These are phyloP conservation scores for Juglanconis juglandina DNA, from an alignment of 2,329 filamentous ascomycete genomes.

Conservation along the genomic window DNA sequence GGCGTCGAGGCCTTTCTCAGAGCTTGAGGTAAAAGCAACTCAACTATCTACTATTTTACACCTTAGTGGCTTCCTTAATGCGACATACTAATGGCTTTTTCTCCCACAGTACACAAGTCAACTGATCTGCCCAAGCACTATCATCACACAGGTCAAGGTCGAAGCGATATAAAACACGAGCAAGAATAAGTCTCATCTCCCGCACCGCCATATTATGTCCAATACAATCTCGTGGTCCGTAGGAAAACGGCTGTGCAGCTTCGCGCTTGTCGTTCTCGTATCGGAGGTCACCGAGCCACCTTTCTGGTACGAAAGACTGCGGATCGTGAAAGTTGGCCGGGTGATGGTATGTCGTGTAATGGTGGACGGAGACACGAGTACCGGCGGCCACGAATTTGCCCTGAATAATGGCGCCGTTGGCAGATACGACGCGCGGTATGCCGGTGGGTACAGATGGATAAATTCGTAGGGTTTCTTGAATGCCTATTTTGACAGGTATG, in stretches of 20 bases:
- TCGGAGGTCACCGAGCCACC: background rate
- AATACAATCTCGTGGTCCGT: background rate
- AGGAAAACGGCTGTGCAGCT: slow-evolving; percentile 2
- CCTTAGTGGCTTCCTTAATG: too few species aligned
- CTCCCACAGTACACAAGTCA: slow-evolving; percentile 1
- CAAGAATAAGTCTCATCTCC: slow-evolving; percentile 5
- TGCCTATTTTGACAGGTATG: background rate
- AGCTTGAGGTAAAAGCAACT: too few species aligned
- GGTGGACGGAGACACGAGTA: slow-evolving; percentile 3
- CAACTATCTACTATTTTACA: too few species aligned
- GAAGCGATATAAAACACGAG: background rate
- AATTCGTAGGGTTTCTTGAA: slow-evolving; percentile 24
- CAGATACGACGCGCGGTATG: slow-evolving; percentile 20
- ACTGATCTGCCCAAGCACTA: slow-evolving; percentile 1
- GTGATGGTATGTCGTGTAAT: background rate
- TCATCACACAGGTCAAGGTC: slow-evolving; percentile 6
- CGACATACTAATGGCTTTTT: too few species aligned
- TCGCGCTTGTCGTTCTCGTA: background rate
- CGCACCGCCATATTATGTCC: slow-evolving; percentile 1
- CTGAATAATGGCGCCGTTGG: slow-evolving; percentile 22
- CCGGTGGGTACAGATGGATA: slow-evolving; percentile 24
- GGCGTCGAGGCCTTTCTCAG: too few species aligned
- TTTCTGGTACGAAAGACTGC: slow-evolving; percentile 3
- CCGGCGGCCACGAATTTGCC: slow-evolving; percentile 1
- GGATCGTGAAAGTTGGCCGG: background rate